These are phyloP conservation scores for Cercospora sp. DNA, from an alignment of 2,329 filamentous ascomycete genomes.

Conservation along the genomic window DNA sequence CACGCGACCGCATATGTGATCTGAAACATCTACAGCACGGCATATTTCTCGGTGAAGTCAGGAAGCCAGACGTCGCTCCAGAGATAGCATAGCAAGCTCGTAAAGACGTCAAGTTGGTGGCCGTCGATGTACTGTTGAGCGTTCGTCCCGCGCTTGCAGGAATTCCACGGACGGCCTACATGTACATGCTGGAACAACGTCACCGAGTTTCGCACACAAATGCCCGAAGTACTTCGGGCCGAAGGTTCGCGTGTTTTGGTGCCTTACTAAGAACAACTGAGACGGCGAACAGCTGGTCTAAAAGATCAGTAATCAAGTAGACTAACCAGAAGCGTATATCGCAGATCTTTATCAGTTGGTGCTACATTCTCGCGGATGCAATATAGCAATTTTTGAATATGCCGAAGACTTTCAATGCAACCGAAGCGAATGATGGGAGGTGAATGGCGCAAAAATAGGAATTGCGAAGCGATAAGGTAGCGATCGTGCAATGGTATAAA, in stretches of 20 bases:
- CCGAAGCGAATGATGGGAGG: neutral
- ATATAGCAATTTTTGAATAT: neutral
- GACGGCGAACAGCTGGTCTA: neutral
- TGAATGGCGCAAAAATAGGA: neutral
- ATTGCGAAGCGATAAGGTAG: neutral
- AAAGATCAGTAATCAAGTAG: neutral
- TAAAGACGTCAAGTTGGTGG: neutral
- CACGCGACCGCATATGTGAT: neutral
- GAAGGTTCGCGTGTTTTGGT: neutral
- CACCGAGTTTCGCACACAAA: neutral
- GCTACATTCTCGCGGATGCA: neutral
- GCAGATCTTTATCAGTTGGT: neutral
- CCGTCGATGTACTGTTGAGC: neutral
- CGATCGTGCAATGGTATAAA: neutral
- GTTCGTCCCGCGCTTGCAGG: neutral
- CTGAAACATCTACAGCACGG: neutral
- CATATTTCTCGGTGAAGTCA: neutral
- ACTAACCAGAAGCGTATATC: neutral
- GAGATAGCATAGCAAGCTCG: neutral
- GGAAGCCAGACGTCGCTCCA: neutral
- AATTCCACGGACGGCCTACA: neutral
- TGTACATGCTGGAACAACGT: neutral
- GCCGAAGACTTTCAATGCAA: neutral
- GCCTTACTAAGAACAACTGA: neutral
- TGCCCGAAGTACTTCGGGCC: neutral